Percentiles rank a stretch among this genome's conserved stretches.
Conservation (phyloP, 805 yeast genomes). For the Scheffersomyces coipomensis region DNA sequence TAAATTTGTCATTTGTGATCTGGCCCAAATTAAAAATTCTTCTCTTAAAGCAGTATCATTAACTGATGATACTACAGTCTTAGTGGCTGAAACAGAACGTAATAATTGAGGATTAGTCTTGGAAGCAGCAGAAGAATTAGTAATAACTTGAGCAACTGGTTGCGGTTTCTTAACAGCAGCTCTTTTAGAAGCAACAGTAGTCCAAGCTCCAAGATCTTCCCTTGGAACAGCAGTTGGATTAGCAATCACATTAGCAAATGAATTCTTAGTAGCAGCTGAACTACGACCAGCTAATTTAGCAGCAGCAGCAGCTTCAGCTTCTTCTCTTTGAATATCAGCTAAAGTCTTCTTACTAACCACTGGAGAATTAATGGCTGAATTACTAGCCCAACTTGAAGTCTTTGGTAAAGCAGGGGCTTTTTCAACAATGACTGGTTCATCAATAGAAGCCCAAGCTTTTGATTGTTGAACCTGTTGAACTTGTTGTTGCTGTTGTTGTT, state of each 20-base stretch:
- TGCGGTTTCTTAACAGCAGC: constrained; percentile 9
- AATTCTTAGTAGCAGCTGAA: constrained; percentile 10
- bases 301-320: constrained; percentile 38
- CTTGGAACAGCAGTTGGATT: constrained; percentile 21
- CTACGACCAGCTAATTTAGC: constrained; percentile 16
- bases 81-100: constrained; percentile 33
- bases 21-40: constrained; percentile 73
- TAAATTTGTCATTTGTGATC: constrained; percentile 61
- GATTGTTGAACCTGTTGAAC: constrained; percentile 8
- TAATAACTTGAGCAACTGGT: constrained; percentile 5
- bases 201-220: constrained; percentile 37
- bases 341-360: constrained; percentile 44
- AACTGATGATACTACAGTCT: constrained; percentile 17
- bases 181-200: constrained; percentile 41
- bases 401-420: constrained; percentile 31
- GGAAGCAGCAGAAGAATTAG: constrained; percentile 17
- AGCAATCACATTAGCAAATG: constrained; percentile 33
- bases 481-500: too few species aligned
- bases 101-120: constrained; percentile 32
- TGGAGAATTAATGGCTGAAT: constrained; percentile 11
- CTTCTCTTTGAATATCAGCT: constrained; percentile 64
- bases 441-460: constrained; percentile 16
- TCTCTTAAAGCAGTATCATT: constrained; percentile 34
- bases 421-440: constrained; percentile 18
- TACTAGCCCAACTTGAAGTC: constrained; percentile 44